Base-by-base conservation (phyloP, 306 rosid genomes). In the Vigna reflexopilosa region DNA sequence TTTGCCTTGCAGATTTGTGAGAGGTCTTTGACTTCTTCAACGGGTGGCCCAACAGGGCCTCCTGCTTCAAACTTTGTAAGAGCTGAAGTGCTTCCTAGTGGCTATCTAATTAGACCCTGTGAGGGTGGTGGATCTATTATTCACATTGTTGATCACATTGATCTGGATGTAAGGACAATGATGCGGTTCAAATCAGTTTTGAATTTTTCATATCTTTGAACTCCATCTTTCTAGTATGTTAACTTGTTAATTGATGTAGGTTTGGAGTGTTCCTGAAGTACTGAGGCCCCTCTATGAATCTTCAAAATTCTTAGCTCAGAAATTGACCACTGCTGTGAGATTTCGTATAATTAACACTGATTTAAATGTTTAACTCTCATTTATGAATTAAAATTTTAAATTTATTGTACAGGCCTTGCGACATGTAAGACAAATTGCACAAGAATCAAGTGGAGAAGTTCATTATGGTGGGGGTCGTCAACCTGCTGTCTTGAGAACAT, bases 111-210 rank as follows among this genome's bases (percentile, higher is more conserved):
- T 77, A 89, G 98, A 77, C 90, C 94, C 8, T 91, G 93, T 65
- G 98, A 93, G 78, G 98, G 98, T 26, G 96, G 94, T 47, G 96
- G 98, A 77, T 93, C 96, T 44, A 93, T 89, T 13, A 87, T 91
- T 77, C 91, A 93, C 87, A 93, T 93, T 73, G 98, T 93, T 42
- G 98, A 93, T 84, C 98, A 93, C 30, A 66, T 93, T 13, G 90
- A 93, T 81, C 80, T 93, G 73, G 97, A 93, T 81, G 96, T 93
- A 83, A 89, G 89, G 77, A 26, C 47, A 32, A 47, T 34, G 36
- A n/a, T 40, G 19, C 38, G 22, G 36, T 40, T 2, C 10, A 38
- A 12, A 28, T 11, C 16, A 12, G 12, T 67, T 30, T 24, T 26
- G 1, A 55, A 51, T 24, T 30, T 36, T 73, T 50, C 40, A 8